These are phyloP conservation scores for Cytospora piceae DNA, from an alignment of 2,329 filamentous ascomycete species.

Conservation along the genomic window DNA sequence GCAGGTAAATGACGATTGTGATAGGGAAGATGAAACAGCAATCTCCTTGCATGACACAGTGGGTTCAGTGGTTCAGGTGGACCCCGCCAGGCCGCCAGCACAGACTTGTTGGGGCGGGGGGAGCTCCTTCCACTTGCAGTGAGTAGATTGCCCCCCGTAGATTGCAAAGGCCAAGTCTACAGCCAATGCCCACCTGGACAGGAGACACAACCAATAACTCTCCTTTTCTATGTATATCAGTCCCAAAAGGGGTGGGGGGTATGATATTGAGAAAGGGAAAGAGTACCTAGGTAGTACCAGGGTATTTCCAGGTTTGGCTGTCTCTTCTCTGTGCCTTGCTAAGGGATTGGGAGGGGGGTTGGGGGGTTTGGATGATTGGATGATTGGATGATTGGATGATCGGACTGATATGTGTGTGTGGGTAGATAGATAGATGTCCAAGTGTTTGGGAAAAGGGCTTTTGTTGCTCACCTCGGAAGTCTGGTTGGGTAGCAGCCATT, in stretches of 20 bases:
- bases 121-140: slow-evolving; percentile 19
- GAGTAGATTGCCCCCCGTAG: slow-evolving; percentile 12
- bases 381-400: slow-evolving; percentile 15
- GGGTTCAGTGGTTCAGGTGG: slow-evolving; percentile 45
- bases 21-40: slow-evolving; percentile 51
- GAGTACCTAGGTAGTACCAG: slow-evolving; percentile 7
- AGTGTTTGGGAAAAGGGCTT: slow-evolving; percentile 14
- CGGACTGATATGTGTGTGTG: too few species aligned
- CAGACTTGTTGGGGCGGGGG: slow-evolving; percentile 21
- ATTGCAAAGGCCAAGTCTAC: slow-evolving; percentile 9
- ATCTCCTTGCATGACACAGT: slow-evolving; percentile 51
- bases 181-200: slow-evolving; percentile 14
- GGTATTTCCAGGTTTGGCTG: slow-evolving; percentile 19
- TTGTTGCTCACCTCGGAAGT: slow-evolving; percentile 25
- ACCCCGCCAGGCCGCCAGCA: slow-evolving; percentile 31
- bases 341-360: not conserved
- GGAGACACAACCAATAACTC: not conserved
- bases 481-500: slow-evolving; percentile 30
- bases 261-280: not conserved
- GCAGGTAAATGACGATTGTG: slow-evolving; percentile 49
- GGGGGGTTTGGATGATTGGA: not conserved
- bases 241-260: slow-evolving; percentile 14
- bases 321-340: not conserved
- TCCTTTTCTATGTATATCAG: not conserved
- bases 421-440: too few species aligned